phyloP scores from a whole-genome alignment of 495 filamentous ascomycete genomes.

The Penicillium riverlandense region DNA sequence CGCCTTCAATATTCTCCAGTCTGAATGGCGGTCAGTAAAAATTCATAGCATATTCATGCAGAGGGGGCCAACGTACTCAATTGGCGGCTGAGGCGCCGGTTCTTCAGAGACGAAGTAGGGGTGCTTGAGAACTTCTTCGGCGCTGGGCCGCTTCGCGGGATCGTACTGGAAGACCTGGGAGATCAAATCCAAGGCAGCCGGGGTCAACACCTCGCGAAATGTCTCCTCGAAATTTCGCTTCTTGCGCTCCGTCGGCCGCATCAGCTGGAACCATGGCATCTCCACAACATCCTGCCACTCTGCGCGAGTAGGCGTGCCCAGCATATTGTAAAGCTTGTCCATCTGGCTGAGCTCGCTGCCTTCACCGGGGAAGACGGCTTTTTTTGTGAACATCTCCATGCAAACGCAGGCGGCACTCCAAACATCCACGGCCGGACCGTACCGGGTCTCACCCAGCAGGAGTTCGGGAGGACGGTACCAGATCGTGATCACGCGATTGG shows the following conservation, averaged over 20 bases:
- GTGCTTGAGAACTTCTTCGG: slow-evolving; percentile 80
- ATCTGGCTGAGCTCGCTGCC: slow-evolving; percentile 92
- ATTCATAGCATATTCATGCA: neutral
- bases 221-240: slow-evolving; percentile 77
- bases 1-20: slow-evolving; percentile 76
- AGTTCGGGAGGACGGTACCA: slow-evolving; percentile 97
- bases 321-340: slow-evolving; percentile 87
- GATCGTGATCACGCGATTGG: slow-evolving; percentile 92
- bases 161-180: slow-evolving; percentile 80
- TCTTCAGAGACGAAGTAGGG: slow-evolving; percentile 83
- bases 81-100: slow-evolving; percentile 67
- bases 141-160: slow-evolving; percentile 74
- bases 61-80: slow-evolving; percentile 59
- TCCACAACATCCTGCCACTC: slow-evolving; percentile 86
- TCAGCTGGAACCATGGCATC: slow-evolving; percentile 93
- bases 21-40: slow-evolving; percentile 34
- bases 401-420: slow-evolving; percentile 98
- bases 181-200: slow-evolving; percentile 77
- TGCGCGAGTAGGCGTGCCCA: slow-evolving; percentile 76
- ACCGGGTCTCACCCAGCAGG: slow-evolving; percentile 87
- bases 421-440: slow-evolving; percentile 91
- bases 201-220: slow-evolving; percentile 65
- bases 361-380: slow-evolving; percentile 93
- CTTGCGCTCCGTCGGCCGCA: slow-evolving; percentile 66
- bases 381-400: slow-evolving; percentile 91